Percentiles rank a stretch among this genome's conserved stretches.
Conservation (phyloP, 768 basidiomycete species). For the Amylocystis lapponica region DNA sequence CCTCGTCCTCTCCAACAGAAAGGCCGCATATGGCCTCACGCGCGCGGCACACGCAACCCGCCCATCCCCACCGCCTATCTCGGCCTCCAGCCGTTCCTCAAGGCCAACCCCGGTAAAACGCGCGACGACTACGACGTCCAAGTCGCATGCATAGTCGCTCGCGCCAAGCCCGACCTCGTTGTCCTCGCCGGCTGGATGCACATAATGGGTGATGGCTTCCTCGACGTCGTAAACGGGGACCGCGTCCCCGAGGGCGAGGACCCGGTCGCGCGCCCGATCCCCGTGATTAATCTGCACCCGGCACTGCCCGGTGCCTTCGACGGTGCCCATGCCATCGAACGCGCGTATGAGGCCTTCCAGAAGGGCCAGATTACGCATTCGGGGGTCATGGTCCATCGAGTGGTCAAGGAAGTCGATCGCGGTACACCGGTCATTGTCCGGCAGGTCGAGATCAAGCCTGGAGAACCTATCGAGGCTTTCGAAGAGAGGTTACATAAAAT, state of each 20-base stretch:
- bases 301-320: conserved; percentile 96
- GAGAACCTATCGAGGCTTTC: conserved; percentile 66
- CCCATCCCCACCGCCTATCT: conserved; percentile 81
- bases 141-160: conserved; percentile 62
- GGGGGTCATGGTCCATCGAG: conserved; percentile 92
- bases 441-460: conserved; percentile 67
- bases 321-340: conserved; percentile 84
- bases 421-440: conserved; percentile 83
- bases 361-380: conserved; percentile 71
- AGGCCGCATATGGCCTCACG: conserved; percentile 81
- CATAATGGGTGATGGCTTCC: conserved; percentile 77
- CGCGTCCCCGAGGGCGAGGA: conserved; percentile 31
- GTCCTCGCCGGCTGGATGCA: conserved; percentile 99
- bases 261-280: conserved; percentile 38
- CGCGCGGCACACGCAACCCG: conserved; percentile 69
- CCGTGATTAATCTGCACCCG: conserved; percentile 95
- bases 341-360: conserved; percentile 87
- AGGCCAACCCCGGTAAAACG: conserved; percentile 63
- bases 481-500: conserved; percentile 72
- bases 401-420: conserved; percentile 88
- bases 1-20: conserved; percentile 88
- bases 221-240: conserved; percentile 55
- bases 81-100: conserved; percentile 80
- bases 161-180: conserved; percentile 70
- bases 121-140: conserved; percentile 83